Conservation (phyloP, 2,329 filamentous ascomycete genomes). For the Chaetomiaceae sp. region DNA sequence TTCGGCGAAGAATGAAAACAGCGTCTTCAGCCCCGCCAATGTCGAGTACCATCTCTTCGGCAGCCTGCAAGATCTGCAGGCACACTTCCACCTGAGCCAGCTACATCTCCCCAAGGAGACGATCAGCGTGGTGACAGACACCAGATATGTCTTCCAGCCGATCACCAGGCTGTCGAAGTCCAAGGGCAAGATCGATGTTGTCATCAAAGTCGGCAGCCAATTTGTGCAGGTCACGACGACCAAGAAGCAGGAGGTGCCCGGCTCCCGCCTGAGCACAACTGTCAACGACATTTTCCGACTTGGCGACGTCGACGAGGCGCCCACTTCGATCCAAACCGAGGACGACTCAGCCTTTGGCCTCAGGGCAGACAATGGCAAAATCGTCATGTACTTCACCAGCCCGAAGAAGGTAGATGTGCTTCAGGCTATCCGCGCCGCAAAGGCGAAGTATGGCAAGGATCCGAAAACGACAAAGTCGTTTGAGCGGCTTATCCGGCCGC, state of each 20-base stretch:
- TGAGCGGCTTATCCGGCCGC: constrained; percentile 62
- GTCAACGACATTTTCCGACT: constrained; percentile 68
- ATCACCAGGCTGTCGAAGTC: constrained; percentile 63
- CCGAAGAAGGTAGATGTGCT: constrained; percentile 60
- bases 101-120: constrained; percentile 66
- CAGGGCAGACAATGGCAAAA: constrained; percentile 64
- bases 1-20: constrained; percentile 56
- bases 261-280: constrained; percentile 56
- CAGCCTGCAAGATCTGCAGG: constrained; percentile 61
- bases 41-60: constrained; percentile 63
- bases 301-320: constrained; percentile 63
- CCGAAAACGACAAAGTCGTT: constrained; percentile 55
- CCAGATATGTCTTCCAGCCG: constrained; percentile 60
- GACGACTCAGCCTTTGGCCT: constrained; percentile 65
- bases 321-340: constrained; percentile 59
- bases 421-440: constrained; percentile 58
- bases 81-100: constrained; percentile 63
- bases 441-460: constrained; percentile 62
- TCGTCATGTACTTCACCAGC: constrained; percentile 69
- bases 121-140: constrained; percentile 63
- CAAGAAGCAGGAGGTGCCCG: constrained; percentile 65
- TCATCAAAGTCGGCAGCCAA: constrained; percentile 64
- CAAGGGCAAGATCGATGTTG: constrained; percentile 65
- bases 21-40: constrained; percentile 59
- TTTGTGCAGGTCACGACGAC: constrained; percentile 67